Base-by-base conservation (phyloP, 306 rosid genomes). In the Medicago truncatula region DNA sequence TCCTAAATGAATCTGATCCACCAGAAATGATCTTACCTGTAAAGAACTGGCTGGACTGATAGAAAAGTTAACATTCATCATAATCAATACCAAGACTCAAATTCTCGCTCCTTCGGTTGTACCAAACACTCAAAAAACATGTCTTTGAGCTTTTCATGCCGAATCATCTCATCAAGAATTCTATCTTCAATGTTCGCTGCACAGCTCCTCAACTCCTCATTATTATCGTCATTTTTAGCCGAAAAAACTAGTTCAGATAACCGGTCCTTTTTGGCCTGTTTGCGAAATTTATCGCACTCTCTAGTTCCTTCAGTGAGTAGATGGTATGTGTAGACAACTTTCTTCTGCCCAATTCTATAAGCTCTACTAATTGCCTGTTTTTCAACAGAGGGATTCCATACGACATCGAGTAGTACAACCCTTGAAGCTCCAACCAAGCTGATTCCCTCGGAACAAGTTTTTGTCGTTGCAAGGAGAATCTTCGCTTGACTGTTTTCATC, bases 301-400 rank as follows among this genome's bases (percentile, higher is more conserved):
- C 69, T 8, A 43, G 84, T 83, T 9, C 64, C 84, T 40, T 67
- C 44, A 4, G 80, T 66, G 28, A 84, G 57, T n/a, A 84, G 87
- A 62, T 81, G 83, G 18, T 84, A 84, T 6, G 85, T 72, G 31
- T 61, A 84, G 10, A 84, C 87, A 17, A 80, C 62, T 17, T 0
- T 84, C 67, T 43, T 77, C 21, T 84, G 87, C 28, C 87, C 85
- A 4, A 84, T 38, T 46, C 87, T 74, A 62, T 80, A 84, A 1
- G 87, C 87, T 36, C 87, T 57, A 56, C 80, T 61, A n/a, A 80
- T 77, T 17, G 87, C 87, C 65, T 84, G 87, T 20, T 80, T 62
- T 74, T 77, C 87, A 6, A 80, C 85, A 0, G 87, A 73, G 0
- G 87, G 87, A 15, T 84, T 84, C 87, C 87, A 84, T 44, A 80